Evolutionary conservation across 2,329 filamentous ascomycete genomes (phyloP).

Genomic region (Apiospora malaysiana): DNA sequence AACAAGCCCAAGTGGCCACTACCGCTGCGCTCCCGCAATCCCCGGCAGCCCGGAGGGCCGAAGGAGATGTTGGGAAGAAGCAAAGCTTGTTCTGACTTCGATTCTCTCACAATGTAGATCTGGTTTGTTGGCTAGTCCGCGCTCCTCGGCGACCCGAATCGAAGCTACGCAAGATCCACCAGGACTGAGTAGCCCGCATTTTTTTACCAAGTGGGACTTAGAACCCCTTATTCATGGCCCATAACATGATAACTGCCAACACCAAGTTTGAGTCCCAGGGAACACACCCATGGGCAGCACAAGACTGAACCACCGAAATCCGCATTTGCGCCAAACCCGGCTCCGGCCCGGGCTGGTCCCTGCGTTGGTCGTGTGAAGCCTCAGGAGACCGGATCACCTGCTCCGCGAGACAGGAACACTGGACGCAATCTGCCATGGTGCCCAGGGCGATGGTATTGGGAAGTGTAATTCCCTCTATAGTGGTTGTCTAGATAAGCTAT

Average conservation of each 20-base stretch:
- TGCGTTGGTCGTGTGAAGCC: background rate
- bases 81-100: background rate
- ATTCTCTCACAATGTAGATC: background rate
- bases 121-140: background rate
- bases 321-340: background rate
- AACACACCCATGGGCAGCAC: background rate
- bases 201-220: background rate
- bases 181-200: background rate
- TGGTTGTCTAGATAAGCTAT: no score
- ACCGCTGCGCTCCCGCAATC: background rate
- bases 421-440: background rate
- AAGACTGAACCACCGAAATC: background rate
- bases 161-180: conserved; percentile 1
- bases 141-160: background rate
- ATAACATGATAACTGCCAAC: background rate
- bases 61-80: background rate
- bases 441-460: background rate
- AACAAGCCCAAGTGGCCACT: background rate
- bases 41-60: background rate
- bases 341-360: background rate
- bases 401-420: background rate
- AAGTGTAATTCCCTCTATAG: background rate
- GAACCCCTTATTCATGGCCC: background rate
- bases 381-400: background rate
- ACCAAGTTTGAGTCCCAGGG: background rate